These are phyloP conservation scores for Volvariella surrecta DNA, from an alignment of 1,284 basidiomycete genomes.

Conservation along the genomic window DNA sequence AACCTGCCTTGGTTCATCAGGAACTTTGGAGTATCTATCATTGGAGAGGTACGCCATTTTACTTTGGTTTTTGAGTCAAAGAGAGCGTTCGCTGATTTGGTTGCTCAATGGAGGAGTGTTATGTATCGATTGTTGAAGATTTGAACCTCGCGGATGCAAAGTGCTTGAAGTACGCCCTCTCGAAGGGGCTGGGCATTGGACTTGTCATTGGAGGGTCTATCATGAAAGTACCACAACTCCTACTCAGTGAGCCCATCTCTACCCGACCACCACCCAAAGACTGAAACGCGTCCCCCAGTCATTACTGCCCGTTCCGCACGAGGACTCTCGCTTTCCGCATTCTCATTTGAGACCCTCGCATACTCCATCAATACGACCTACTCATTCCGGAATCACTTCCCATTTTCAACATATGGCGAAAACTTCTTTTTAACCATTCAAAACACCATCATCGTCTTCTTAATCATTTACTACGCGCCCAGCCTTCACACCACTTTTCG, in stretches of 20 bases:
- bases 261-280: neutral
- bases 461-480: constrained; percentile 55
- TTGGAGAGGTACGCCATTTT: constrained; percentile 65
- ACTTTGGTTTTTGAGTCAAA: no score
- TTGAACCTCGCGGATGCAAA: constrained; percentile 75
- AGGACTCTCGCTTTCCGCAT: constrained; percentile 71
- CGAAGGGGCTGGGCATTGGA: constrained; percentile 87
- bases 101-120: constrained; percentile 63
- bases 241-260: constrained; percentile 46
- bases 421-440: constrained; percentile 79
- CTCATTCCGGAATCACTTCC: constrained; percentile 69
- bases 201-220: constrained; percentile 92
- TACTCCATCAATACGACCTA: constrained; percentile 79
- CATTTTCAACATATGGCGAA: constrained; percentile 90
- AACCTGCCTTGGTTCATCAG: constrained; percentile 78
- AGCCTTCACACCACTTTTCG: constrained; percentile 9
- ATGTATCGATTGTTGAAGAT: constrained; percentile 84
- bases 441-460: constrained; percentile 69
- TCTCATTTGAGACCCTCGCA: constrained; percentile 71
- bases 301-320: constrained; percentile 58
- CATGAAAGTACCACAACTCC: constrained; percentile 90
- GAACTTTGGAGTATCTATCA: constrained; percentile 72
- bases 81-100: neutral
- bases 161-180: constrained; percentile 88
- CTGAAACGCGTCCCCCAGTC: constrained; percentile 19